Conservation (phyloP, 345 rosid species). For the Eucalyptus brandiana region DNA sequence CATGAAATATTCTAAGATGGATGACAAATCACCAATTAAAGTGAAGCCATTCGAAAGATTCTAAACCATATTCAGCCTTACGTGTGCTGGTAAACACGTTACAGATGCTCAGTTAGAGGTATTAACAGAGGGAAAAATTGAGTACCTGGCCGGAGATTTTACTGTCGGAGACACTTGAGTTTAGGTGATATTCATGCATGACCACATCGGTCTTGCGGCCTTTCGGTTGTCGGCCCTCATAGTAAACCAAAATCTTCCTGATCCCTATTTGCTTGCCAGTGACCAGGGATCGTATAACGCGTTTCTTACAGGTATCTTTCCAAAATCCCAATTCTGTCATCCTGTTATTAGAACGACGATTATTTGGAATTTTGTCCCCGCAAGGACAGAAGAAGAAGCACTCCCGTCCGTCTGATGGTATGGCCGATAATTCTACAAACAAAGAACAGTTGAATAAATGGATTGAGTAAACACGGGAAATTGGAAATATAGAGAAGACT, state of each 20-base stretch:
- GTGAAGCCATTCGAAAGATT: background rate
- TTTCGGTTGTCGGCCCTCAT: background rate
- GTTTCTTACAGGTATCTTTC: background rate
- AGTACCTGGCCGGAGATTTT: background rate
- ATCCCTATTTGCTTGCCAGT: background rate
- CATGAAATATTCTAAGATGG: background rate
- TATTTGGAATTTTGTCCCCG: background rate
- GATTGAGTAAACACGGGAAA: background rate
- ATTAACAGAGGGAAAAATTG: background rate
- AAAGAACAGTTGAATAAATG: background rate
- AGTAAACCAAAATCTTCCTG: background rate
- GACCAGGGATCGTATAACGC: background rate
- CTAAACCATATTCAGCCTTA: background rate
- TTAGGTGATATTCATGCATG: background rate
- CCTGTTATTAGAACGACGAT: background rate
- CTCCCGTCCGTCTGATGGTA: background rate
- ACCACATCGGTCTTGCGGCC: background rate
- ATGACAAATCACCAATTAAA: background rate
- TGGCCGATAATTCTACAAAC: background rate
- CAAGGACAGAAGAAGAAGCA: background rate
- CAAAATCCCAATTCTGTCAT: background rate
- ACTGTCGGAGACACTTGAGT: background rate
- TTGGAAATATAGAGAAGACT: background rate
- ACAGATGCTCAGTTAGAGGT: background rate
- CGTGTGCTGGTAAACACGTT: background rate